Evolutionary conservation across 2,329 filamentous ascomycete species (phyloP).

Genomic region (Elsinoe arachidis): DNA sequence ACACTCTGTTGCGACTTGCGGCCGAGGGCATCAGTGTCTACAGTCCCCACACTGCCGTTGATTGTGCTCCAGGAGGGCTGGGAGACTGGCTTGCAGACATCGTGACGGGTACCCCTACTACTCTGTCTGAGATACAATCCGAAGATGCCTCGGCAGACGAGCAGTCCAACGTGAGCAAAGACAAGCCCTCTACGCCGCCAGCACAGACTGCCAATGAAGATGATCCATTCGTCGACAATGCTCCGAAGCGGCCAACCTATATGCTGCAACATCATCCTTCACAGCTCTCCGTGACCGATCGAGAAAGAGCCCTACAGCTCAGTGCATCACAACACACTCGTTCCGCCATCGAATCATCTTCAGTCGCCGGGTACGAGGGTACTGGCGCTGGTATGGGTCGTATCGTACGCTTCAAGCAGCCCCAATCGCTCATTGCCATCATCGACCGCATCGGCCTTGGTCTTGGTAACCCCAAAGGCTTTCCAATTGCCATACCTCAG

Average conservation of each 20-base stretch:
- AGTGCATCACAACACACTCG: slow-evolving; percentile 42
- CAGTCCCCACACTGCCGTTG: slow-evolving; percentile 88
- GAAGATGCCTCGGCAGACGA: background rate
- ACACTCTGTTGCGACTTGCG: slow-evolving; percentile 70
- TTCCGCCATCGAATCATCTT: slow-evolving; percentile 44
- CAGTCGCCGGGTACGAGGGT: slow-evolving; percentile 31
- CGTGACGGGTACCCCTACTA: slow-evolving; percentile 50
- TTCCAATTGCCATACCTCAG: slow-evolving; percentile 57
- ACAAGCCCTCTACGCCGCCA: slow-evolving; percentile 14
- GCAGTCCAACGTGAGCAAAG: background rate
- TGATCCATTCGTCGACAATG: slow-evolving; percentile 29
- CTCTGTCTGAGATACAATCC: slow-evolving; percentile 16
- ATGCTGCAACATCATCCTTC: slow-evolving; percentile 42
- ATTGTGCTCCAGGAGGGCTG: slow-evolving; percentile 74
- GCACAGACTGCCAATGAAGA: slow-evolving; percentile 18
- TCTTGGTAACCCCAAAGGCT: slow-evolving; percentile 59
- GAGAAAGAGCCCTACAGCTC: slow-evolving; percentile 30
- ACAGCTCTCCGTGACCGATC: slow-evolving; percentile 29
- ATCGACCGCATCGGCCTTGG: slow-evolving; percentile 53
- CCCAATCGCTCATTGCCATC: slow-evolving; percentile 47
- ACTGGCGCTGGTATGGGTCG: slow-evolving; percentile 53
- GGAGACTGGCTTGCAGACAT: slow-evolving; percentile 93
- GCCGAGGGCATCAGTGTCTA: slow-evolving; percentile 90
- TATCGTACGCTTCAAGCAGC: slow-evolving; percentile 45
- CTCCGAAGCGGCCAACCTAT: slow-evolving; percentile 32